These are phyloP conservation scores for Phellopilus nigrolimitatus DNA, from an alignment of 1,284 basidiomycete species.

Conservation along the genomic window DNA sequence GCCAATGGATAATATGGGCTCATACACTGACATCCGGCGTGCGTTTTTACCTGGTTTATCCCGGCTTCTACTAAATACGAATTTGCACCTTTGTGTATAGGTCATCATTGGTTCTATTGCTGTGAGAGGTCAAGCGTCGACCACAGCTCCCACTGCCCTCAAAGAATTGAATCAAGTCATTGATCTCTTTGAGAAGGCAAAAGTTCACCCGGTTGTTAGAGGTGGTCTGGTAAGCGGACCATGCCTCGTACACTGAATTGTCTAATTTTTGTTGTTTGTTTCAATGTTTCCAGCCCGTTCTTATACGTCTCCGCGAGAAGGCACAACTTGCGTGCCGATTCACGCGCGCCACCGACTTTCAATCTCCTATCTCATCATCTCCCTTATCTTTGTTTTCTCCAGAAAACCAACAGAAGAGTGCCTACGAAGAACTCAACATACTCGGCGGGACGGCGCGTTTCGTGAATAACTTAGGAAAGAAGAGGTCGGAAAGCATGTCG, in stretches of 20 bases:
- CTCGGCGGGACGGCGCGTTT: slow-evolving; percentile 8
- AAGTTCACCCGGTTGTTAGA: slow-evolving; percentile 15
- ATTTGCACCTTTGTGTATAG: slow-evolving; percentile 1
- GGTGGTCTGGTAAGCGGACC: slow-evolving; percentile 13
- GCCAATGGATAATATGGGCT: slow-evolving; percentile 17
- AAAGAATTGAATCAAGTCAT: slow-evolving; percentile 17
- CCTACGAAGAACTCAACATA: slow-evolving; percentile 9
- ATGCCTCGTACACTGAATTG: too few relatives aligned
- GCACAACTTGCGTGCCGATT: neutral
- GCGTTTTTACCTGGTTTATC: neutral
- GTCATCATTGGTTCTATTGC: slow-evolving; percentile 23
- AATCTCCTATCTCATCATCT: neutral
- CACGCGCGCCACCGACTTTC: neutral
- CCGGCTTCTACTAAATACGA: neutral
- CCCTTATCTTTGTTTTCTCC: neutral
- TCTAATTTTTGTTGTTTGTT: neutral
- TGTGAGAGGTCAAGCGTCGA: slow-evolving; percentile 19
- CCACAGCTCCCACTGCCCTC: slow-evolving; percentile 18
- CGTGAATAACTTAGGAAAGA: neutral
- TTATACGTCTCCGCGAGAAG: slow-evolving; percentile 11
- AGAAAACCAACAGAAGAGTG: neutral
- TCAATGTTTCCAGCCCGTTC: slow-evolving; percentile 6
- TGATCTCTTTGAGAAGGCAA: slow-evolving; percentile 16
- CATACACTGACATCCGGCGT: slow-evolving; percentile 11
- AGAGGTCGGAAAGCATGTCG: neutral